Evolutionary conservation across 2,329 filamentous ascomycete species (phyloP), one percentile per base, ranked within the genome.

Genomic region (Dothidotthia symphoricarpi): DNA sequence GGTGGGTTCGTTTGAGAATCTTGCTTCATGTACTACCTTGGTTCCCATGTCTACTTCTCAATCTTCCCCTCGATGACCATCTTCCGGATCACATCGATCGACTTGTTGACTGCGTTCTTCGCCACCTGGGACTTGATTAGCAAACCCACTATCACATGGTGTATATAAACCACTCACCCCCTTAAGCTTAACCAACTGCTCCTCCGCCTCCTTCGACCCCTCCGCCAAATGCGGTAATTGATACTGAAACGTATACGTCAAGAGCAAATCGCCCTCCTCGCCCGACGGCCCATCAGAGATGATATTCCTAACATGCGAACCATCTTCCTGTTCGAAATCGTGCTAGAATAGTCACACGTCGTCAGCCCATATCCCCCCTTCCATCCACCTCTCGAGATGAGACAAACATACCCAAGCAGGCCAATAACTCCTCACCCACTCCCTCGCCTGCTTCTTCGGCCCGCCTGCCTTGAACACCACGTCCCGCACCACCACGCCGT

Each of bases 181-280:
- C 31, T 57, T 57, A 4, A 61, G 19, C 34, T 43, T 59, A 39
- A 56, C 44, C 12, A 38, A 31, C 37, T 64, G 41, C 42, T 60
- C 43, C 37, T 55, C 53, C 11, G 52, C 49, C 56, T 68, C 66
- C 11, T 61, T 57, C 22, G 57, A 64, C 24, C 61, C 64, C 29
- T 61, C 59, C 22, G 61, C 32, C 3, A 72, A 43, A 28, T 68
- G 42, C 1, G 63, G 61, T 30, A 67, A 46, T 13, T 53, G 48
- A 53, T 67, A 69, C 42, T 74, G 68, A 51, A 75, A 75, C 15
- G 63, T 66, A 43, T 73, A 75, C 10, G 70, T 75, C 66, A 75
- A 68, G 24, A 67, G 49, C 34, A 70, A 49, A 32, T 70, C 68
- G 7, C 51, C 43, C 11, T 55, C 56, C 11, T 48, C 50, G 24